Base-by-base conservation (phyloP, 306 rosid species). In the Leucaena leucocephala region DNA sequence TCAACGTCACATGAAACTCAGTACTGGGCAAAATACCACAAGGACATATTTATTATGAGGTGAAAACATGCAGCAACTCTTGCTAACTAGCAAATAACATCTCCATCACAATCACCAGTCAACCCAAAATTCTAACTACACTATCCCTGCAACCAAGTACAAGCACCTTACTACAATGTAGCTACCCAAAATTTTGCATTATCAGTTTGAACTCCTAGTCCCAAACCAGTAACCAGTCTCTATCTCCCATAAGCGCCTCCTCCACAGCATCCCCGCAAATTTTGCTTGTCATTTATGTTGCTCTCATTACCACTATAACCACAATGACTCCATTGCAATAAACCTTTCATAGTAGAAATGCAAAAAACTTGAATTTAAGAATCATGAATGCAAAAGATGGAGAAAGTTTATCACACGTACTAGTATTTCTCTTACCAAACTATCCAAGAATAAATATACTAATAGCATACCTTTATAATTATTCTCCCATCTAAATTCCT, bases 401-500 rank as follows among this genome's bases (percentile, higher is more conserved):
- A 73, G 43, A 66, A 49, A 68, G 45, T 8, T 64, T 7, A 9
- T 7, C 3, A 44, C 12, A 3, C 46, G 12, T n/a, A 68, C 61
- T 68, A 44, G 58, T 40, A 57, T 27, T 61, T 74, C 54, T 16
- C 46, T 21, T 62, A 35, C 77, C 57, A 71, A 73, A 40, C 72
- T 13, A 40, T 68, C 39, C n/a, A 68, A 80, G 58, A 33, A 77
- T 70, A 59, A 58, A 80, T 69, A 63, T 81, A 64, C 35, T 77
- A 67, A 4, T 58, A 35, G 78, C 78, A 70, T 87, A 95, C 99
- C 99, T 90, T 93, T 82, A 93, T 88, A 82, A 93, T 89, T 84
- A 95, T 95, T 86, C 96, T 90, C 72, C 99, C 98, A 82, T 95
- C 99, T 84, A 93, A 79, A 79, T 95, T 95, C 89, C 99, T 93